Percentiles rank a stretch among this genome's conserved stretches.
Conservation (phyloP, 202 grass and related monocot genomes). For the Zizania palustris region DNA sequence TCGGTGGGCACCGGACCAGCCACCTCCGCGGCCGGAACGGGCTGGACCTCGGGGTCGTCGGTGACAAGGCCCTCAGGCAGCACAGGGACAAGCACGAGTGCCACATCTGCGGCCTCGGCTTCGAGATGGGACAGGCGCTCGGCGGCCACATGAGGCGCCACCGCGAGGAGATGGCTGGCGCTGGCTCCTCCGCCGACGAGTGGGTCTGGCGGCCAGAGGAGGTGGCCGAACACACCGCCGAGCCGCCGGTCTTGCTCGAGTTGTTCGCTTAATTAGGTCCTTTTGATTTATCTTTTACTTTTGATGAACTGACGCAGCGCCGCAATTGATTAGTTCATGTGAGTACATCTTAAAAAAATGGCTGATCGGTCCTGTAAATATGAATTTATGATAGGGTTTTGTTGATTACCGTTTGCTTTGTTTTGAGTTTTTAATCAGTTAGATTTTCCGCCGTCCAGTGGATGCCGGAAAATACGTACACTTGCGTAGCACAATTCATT, state of each 20-base stretch:
- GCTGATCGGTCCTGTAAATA: not conserved
- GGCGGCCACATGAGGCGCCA: slow-evolving; percentile 78
- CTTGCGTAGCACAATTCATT: not conserved
- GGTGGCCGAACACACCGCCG: not conserved
- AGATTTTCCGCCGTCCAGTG: not conserved
- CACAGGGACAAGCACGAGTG: slow-evolving; percentile 43
- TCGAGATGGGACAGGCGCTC: slow-evolving; percentile 74
- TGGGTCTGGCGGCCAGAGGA: slow-evolving; percentile 41
- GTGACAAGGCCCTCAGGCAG: slow-evolving; percentile 34
- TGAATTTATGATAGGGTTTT: not conserved
- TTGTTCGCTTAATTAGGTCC: slow-evolving; percentile 19
- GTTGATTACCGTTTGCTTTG: not conserved
- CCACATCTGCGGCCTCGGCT: slow-evolving; percentile 50
- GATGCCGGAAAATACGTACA: too few species aligned
- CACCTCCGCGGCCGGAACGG: slow-evolving; percentile 54
- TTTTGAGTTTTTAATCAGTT: not conserved
- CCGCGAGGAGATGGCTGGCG: slow-evolving; percentile 43
- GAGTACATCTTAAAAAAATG: not conserved
- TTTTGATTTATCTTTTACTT: not conserved
- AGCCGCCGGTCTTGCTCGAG: slow-evolving; percentile 44
- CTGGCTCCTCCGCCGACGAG: not conserved
- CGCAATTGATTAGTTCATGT: not conserved
- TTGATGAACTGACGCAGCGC: not conserved
- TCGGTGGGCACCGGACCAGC: slow-evolving; percentile 76
- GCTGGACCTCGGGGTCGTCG: slow-evolving; percentile 42